These are phyloP conservation scores for Ogataea naganishii DNA, from an alignment of 805 yeast genomes.

Conservation along the genomic window DNA sequence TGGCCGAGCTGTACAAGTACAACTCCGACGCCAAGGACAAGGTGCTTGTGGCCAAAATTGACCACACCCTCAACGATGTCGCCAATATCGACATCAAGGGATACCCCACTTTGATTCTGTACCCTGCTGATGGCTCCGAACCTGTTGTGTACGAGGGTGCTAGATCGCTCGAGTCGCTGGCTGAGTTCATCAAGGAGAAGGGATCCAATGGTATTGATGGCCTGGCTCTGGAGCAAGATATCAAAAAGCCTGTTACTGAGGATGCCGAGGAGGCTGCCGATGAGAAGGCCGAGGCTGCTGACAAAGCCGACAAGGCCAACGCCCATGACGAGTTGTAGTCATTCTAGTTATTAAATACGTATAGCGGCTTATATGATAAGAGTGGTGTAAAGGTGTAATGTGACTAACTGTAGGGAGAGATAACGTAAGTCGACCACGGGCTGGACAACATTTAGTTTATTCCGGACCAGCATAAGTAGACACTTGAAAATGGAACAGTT, in stretches of 20 bases:
- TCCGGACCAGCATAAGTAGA: no score
- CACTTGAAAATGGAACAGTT: constrained; percentile 21
- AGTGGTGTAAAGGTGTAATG: no score
- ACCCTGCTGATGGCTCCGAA: constrained; percentile 71
- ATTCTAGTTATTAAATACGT: no score
- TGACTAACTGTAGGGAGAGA: no score
- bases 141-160: constrained; percentile 61
- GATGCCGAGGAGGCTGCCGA: constrained; percentile 8
- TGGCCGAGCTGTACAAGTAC: constrained; percentile 58
- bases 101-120: constrained; percentile 86
- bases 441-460: no score
- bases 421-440: no score
- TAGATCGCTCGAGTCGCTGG: constrained; percentile 66
- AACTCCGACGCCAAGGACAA: constrained; percentile 39
- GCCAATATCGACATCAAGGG: constrained; percentile 67
- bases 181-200: constrained; percentile 59
- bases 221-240: constrained; percentile 25
- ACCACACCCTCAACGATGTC: constrained; percentile 86
- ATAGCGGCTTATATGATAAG: no score
- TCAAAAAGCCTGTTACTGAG: constrained; percentile 9
- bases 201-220: constrained; percentile 62
- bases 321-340: constrained; percentile 2
- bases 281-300: constrained; percentile 17
- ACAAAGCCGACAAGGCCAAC: constrained; percentile 15
- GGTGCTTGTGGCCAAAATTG: constrained; percentile 76